Conservation (phyloP, 306 rosid genomes). For the Calophaca sinica region DNA sequence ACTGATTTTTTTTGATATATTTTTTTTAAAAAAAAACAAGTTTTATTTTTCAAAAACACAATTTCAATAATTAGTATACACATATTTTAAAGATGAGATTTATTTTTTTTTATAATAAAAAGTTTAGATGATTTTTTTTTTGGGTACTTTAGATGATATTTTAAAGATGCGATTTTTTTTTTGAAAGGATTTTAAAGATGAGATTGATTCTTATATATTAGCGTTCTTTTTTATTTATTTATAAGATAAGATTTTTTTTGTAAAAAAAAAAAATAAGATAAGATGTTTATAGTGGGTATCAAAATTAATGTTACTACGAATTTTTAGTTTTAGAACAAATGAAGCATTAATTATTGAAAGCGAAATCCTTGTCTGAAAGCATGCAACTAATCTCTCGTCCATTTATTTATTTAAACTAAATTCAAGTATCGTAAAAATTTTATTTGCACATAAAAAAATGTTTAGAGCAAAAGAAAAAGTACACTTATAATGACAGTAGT, state of each 20-base stretch:
- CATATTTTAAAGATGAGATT: background rate
- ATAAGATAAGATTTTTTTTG: background rate
- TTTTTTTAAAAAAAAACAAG: too few relatives aligned
- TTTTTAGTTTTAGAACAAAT: background rate
- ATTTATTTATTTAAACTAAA: conserved; percentile 24
- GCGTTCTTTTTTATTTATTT: background rate
- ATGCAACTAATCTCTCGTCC: conserved; percentile 38
- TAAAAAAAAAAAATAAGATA: too few relatives aligned
- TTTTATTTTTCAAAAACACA: too few relatives aligned
- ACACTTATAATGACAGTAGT: conserved; percentile 1
- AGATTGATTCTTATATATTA: background rate
- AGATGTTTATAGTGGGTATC: background rate
- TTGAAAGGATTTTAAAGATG: too few relatives aligned
- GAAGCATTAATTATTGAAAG: conserved; percentile 36
- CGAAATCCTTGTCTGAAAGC: conserved; percentile 25
- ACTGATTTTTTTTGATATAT: too few relatives aligned
- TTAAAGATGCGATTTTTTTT: too few relatives aligned
- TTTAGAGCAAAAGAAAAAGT: conserved; percentile 37
- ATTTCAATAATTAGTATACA: too few relatives aligned
- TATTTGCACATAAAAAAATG: background rate
- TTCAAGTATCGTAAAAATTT: background rate
- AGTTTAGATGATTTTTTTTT: too few relatives aligned
- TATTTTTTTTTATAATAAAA: too few relatives aligned
- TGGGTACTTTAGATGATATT: too few relatives aligned
- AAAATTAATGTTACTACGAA: conserved; percentile 1